Evolutionary conservation across 352 stramenopile genomes (phyloP).

Genomic region (Globisporangium recalcitrans): DNA sequence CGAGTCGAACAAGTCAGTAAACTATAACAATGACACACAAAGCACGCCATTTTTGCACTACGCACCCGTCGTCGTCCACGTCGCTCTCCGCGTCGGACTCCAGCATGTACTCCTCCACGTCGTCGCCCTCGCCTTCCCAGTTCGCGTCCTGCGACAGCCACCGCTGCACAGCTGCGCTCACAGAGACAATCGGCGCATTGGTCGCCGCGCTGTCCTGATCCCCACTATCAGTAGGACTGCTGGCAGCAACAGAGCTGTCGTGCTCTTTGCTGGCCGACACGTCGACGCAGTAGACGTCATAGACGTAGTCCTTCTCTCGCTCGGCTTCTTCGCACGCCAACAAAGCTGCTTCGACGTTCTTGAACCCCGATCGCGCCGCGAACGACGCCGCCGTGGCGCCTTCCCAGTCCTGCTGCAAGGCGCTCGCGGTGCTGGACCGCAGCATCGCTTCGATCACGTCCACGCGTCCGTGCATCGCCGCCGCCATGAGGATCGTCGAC

Average conservation of each 20-base stretch:
- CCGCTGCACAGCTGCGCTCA: constrained; percentile 72
- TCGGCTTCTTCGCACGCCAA: constrained; percentile 70
- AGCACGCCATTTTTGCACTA: constrained; percentile 16
- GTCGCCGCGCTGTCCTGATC: constrained; percentile 15
- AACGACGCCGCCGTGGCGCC: constrained; percentile 51
- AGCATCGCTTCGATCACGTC: constrained; percentile 77
- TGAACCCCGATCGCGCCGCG: constrained; percentile 48
- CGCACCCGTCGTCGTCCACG: constrained; percentile 59
- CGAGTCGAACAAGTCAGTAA: neutral
- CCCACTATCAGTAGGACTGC: constrained; percentile 1
- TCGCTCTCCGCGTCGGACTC: constrained; percentile 74
- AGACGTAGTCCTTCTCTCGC: constrained; percentile 78
- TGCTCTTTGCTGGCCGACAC: constrained; percentile 38
- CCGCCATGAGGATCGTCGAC: constrained; percentile 73
- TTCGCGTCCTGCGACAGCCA: constrained; percentile 68
- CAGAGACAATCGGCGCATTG: constrained; percentile 46
- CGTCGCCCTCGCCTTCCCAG: constrained; percentile 32
- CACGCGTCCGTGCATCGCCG: constrained; percentile 60
- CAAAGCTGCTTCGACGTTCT: constrained; percentile 55
- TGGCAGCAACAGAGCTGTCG: constrained; percentile 1
- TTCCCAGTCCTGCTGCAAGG: constrained; percentile 62
- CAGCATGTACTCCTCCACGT: constrained; percentile 74
- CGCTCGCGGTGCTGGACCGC: constrained; percentile 36
- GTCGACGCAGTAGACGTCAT: constrained; percentile 84
- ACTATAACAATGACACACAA: constrained; percentile 10